Conservation (phyloP, 1,139 yeast species). For the Hyphopichia pseudoburtonii region DNA sequence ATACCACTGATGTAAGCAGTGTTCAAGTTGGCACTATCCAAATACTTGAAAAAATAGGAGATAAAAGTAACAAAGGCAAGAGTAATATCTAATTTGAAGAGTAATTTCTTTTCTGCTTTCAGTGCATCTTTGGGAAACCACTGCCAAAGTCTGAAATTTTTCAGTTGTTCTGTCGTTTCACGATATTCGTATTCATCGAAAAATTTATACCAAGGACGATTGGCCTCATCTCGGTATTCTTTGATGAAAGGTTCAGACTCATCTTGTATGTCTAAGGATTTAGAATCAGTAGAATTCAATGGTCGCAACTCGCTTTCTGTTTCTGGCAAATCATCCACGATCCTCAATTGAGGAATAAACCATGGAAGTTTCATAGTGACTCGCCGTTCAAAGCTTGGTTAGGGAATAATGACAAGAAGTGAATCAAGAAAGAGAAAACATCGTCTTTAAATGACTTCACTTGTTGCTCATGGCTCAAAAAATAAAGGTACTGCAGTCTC, state of each 20-base stretch:
- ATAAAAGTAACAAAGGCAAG: constrained; percentile 25
- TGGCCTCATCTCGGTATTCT: constrained; percentile 32
- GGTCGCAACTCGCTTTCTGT: constrained; percentile 3
- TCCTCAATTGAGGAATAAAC: constrained; percentile 21
- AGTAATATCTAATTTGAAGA: constrained; percentile 24
- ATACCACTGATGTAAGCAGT: constrained; percentile 32
- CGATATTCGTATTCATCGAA: constrained; percentile 33
- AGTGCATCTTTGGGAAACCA: constrained; percentile 18
- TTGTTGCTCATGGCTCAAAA: too few relatives aligned
- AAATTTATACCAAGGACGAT: constrained; percentile 29
- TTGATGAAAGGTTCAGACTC: constrained; percentile 6
- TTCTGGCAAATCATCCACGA: constrained; percentile 11
- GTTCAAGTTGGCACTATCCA: constrained; percentile 21
- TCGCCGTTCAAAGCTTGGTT: too few relatives aligned
- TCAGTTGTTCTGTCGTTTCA: constrained; percentile 11
- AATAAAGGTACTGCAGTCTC: too few relatives aligned
- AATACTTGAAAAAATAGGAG: constrained; percentile 27
- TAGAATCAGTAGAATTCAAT: constrained; percentile 1
- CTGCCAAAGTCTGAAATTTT: constrained; percentile 20
- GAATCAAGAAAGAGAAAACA: too few relatives aligned
- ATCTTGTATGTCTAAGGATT: background rate
- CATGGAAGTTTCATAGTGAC: constrained; percentile 13
- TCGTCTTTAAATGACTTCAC: too few relatives aligned
- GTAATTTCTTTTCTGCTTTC: constrained; percentile 20
- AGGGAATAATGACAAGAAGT: too few relatives aligned